Percentiles rank a stretch among this genome's conserved stretches.
Conservation (phyloP, 2,329 filamentous ascomycete species). For the Pseudocercospora musae region DNA sequence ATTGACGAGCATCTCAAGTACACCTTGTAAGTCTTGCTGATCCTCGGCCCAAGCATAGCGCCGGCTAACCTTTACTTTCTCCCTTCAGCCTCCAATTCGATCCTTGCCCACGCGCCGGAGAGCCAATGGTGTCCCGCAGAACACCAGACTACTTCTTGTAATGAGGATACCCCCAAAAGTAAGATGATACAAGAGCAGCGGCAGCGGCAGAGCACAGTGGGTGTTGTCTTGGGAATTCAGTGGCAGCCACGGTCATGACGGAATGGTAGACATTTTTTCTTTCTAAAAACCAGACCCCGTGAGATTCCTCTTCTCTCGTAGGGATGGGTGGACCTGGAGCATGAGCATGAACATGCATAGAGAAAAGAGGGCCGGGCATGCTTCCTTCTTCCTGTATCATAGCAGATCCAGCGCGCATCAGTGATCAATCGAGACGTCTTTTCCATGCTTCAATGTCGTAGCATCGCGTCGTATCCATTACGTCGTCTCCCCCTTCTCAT, state of each 20-base stretch:
- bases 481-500: neutral
- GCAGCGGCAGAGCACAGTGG: neutral
- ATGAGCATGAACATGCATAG: neutral
- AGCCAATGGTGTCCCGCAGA: constrained; percentile 93
- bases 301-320: neutral
- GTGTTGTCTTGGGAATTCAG: neutral
- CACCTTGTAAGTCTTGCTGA: constrained; percentile 76
- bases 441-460: neutral
- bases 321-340: neutral
- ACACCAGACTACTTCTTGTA: constrained; percentile 99
- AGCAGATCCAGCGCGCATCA: neutral
- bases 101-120: constrained; percentile 92
- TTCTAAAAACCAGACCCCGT: neutral
- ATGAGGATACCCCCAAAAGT: constrained; percentile 19
- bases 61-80: neutral
- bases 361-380: neutral
- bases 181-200: constrained; percentile 5
- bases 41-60: neutral
- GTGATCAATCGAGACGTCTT: neutral
- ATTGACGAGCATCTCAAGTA: constrained; percentile 99
- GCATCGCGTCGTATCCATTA: neutral
- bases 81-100: constrained; percentile 91
- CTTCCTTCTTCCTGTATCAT: neutral
- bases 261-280: neutral
- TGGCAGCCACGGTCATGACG: neutral